phyloP scores from a whole-genome alignment of 1,284 basidiomycete species.

The Marasmius sp. region DNA sequence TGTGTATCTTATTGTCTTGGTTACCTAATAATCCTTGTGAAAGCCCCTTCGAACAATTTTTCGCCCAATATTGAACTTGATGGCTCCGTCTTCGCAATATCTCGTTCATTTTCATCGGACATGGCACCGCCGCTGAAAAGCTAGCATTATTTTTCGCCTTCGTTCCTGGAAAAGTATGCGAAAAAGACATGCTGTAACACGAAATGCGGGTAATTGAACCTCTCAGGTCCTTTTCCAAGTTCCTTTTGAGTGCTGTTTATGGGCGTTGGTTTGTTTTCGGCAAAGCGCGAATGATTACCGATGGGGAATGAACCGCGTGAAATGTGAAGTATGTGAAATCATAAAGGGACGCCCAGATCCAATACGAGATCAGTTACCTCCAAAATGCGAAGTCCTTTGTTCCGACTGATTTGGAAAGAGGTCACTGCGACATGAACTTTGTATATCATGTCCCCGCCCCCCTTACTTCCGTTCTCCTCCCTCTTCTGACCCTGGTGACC shows the following conservation, averaged over 20 bases:
- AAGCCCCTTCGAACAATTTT: too few relatives aligned
- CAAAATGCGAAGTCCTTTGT: slow-evolving; percentile 1
- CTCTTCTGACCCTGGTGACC: not conserved
- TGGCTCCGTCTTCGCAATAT: too few relatives aligned
- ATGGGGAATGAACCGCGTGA: not conserved
- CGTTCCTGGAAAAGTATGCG: too few relatives aligned
- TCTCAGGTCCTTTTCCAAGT: not conserved
- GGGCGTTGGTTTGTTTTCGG: slow-evolving; percentile 11
- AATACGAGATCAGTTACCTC: slow-evolving; percentile 3
- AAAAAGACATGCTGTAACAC: not conserved
- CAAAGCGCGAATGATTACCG: not conserved
- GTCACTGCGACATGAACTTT: not conserved
- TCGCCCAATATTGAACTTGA: too few relatives aligned
- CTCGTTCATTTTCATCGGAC: too few relatives aligned
- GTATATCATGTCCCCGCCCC: not conserved
- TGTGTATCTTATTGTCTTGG: too few relatives aligned
- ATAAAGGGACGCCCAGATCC: not conserved
- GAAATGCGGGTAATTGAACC: not conserved
- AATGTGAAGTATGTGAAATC: not conserved
- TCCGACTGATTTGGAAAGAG: not conserved
- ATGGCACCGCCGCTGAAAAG: too few relatives aligned
- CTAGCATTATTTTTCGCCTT: too few relatives aligned
- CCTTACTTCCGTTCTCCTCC: not conserved
- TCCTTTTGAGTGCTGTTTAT: slow-evolving; percentile 5
- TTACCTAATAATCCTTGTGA: too few relatives aligned